Conservation (phyloP, 805 yeast genomes). For the Saturnispora hagleri region DNA sequence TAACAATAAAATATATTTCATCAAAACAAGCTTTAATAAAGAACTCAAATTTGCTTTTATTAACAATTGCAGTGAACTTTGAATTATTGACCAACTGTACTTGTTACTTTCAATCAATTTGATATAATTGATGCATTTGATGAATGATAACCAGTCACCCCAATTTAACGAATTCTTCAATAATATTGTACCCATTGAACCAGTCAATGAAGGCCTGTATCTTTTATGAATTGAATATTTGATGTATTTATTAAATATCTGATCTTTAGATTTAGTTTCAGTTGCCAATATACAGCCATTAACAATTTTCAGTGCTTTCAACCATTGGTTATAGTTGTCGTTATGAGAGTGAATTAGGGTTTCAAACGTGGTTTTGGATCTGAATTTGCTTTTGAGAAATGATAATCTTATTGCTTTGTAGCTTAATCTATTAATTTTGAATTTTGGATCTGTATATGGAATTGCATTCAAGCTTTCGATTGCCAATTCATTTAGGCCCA, state of each 20-base stretch:
- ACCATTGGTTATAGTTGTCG: constrained; percentile 5
- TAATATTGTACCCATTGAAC: constrained; percentile 7
- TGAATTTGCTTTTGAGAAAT: constrained; percentile 2
- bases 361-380: constrained; percentile 18
- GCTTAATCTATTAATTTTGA: constrained; percentile 12
- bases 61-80: neutral
- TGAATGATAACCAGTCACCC: neutral
- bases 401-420: constrained; percentile 13
- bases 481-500: neutral
- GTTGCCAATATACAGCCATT: constrained; percentile 1
- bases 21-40: constrained; percentile 3
- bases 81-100: constrained; percentile 1
- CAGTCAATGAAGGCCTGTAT: constrained; percentile 9
- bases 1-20: constrained; percentile 7
- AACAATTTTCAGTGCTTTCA: constrained; percentile 4
- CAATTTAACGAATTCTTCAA: neutral
- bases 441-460: constrained; percentile 13
- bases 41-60: neutral
- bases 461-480: constrained; percentile 1
- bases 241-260: neutral
- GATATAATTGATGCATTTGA: neutral
- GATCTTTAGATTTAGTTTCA: neutral
- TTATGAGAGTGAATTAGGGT: constrained; percentile 16
- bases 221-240: constrained; percentile 8
- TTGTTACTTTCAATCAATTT: neutral